Evolutionary conservation across 768 basidiomycete species (phyloP).

Genomic region (Goffeauzyma gilvescens): DNA sequence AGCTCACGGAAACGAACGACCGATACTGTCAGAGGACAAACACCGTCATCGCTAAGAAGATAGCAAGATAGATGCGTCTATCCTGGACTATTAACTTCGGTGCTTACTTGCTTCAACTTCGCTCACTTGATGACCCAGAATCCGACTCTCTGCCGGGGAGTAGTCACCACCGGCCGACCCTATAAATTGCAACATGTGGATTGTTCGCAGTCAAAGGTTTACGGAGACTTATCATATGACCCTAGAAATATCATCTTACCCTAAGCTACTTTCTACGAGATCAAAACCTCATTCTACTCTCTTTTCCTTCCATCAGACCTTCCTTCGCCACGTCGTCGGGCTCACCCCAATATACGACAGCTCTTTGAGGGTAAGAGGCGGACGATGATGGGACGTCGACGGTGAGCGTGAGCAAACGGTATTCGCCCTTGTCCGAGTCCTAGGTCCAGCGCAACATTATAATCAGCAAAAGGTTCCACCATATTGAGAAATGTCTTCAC

Average conservation of each 20-base stretch:
- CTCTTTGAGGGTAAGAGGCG: slow-evolving; percentile 21
- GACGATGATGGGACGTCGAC: slow-evolving; percentile 22
- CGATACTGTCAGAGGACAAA: slow-evolving; percentile 19
- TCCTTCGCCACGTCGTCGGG: slow-evolving; percentile 21
- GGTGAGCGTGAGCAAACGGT: slow-evolving; percentile 23
- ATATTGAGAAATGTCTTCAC: background rate
- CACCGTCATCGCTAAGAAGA: slow-evolving; percentile 21
- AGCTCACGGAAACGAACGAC: slow-evolving; percentile 13
- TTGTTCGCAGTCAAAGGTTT: no score
- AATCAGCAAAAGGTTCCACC: background rate
- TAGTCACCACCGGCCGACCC: no score
- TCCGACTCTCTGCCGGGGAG: no score
- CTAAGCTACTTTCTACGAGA: no score
- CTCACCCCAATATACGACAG: slow-evolving; percentile 23
- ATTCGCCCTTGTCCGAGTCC: slow-evolving; percentile 24
- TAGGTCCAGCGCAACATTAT: slow-evolving; percentile 1
- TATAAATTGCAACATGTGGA: no score
- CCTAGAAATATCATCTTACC: no score
- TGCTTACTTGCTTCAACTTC: no score
- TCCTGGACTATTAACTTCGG: no score
- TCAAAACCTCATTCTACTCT: background rate
- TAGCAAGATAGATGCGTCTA: no score
- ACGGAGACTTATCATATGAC: no score
- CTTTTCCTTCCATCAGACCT: slow-evolving; percentile 18
- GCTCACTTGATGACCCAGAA: no score